Evolutionary conservation across 2,329 filamentous ascomycete genomes (phyloP).

Genomic region (Fusarium lateritium): DNA sequence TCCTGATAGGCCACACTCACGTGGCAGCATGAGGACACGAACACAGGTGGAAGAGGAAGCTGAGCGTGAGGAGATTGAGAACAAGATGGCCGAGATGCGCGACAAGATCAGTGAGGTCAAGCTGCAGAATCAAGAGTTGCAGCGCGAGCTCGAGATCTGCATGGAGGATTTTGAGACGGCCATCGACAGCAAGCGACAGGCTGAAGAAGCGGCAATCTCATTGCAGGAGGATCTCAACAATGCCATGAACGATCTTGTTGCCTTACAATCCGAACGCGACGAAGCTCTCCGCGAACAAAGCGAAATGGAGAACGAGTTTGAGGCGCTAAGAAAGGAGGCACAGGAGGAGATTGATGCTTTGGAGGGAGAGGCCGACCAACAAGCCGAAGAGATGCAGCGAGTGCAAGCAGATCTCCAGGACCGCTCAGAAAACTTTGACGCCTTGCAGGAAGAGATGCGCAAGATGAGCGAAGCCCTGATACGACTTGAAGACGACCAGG

Average conservation of each 20-base stretch:
- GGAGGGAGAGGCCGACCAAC: conserved; percentile 80
- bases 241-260: conserved; percentile 83
- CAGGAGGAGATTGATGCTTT: conserved; percentile 77
- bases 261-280: conserved; percentile 86
- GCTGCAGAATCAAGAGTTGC: conserved; percentile 90
- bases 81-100: conserved; percentile 83
- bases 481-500: conserved; percentile 89
- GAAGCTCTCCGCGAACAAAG: conserved; percentile 80
- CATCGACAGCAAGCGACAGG: conserved; percentile 73
- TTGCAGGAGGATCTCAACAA: conserved; percentile 87
- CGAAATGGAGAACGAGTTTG: conserved; percentile 73
- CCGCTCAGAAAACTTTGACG: conserved; percentile 87
- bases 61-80: conserved; percentile 89
- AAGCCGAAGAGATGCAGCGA: conserved; percentile 78
- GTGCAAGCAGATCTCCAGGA: conserved; percentile 81
- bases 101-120: conserved; percentile 90
- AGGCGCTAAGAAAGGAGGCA: conserved; percentile 72
- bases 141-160: conserved; percentile 84
- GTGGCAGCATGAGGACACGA: conserved; percentile 78
- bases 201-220: conserved; percentile 70
- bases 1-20: conserved; percentile 80
- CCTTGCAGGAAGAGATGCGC: conserved; percentile 94
- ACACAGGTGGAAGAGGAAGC: conserved; percentile 76
- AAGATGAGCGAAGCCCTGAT: conserved; percentile 90
- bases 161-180: conserved; percentile 84